Conservation (phyloP, 352 stramenopile genomes). For the Globisporangium rhizosaccharum region DNA sequence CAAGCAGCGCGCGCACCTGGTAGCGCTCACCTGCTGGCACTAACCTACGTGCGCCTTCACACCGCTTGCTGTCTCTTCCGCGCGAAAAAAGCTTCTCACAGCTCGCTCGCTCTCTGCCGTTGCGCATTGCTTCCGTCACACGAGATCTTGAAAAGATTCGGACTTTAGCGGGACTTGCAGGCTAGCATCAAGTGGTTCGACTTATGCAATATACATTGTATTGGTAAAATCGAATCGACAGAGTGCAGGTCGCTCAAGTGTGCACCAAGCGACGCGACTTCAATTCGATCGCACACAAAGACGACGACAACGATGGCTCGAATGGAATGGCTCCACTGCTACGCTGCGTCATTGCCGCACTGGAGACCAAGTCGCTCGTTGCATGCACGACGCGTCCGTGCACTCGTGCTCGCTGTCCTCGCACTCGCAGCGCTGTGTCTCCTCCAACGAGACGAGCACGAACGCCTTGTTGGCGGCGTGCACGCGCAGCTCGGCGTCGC, state of each 20-base stretch:
- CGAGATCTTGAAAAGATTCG: conserved; percentile 17
- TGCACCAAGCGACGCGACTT: too few species aligned
- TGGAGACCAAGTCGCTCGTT: too few species aligned
- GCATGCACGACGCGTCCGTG: neutral
- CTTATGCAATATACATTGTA: neutral
- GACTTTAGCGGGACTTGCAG: conserved; percentile 2
- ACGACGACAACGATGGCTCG: too few species aligned
- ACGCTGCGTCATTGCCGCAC: too few species aligned
- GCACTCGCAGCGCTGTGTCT: neutral
- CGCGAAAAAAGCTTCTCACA: conserved; percentile 2
- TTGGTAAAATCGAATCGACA: neutral
- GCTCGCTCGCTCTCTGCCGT: conserved; percentile 8
- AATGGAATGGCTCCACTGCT: too few species aligned
- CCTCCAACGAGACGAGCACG: neutral
- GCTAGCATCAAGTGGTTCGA: neutral
- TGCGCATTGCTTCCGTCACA: conserved; percentile 1
- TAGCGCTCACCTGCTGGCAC: neutral
- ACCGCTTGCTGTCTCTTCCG: conserved; percentile 1
- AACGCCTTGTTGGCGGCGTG: neutral
- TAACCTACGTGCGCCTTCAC: neutral
- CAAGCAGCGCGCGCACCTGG: neutral
- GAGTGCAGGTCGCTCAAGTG: neutral
- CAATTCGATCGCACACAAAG: too few species aligned
- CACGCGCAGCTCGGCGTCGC: conserved; percentile 42
- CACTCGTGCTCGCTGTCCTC: neutral